Evolutionary conservation across 1,284 basidiomycete genomes (phyloP).

Genomic region (Ustilago curta): DNA sequence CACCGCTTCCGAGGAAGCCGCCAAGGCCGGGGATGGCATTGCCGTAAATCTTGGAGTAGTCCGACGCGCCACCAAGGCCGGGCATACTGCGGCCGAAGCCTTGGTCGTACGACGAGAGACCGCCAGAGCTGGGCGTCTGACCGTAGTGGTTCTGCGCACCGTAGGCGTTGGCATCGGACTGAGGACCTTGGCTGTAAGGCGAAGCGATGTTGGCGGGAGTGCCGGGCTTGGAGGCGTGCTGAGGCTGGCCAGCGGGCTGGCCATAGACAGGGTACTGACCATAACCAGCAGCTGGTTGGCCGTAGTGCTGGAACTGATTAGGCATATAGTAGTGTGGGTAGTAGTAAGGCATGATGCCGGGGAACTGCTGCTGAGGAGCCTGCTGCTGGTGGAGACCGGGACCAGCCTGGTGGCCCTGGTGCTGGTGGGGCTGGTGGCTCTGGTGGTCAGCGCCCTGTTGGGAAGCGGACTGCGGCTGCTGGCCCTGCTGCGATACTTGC

Average conservation of each 20-base stretch:
- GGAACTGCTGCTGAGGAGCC: slow-evolving; percentile 64
- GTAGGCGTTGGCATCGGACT: slow-evolving; percentile 50
- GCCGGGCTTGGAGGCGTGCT: slow-evolving; percentile 64
- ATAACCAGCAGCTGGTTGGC: slow-evolving; percentile 65
- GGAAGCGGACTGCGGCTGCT: slow-evolving; percentile 50
- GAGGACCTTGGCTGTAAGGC: slow-evolving; percentile 59
- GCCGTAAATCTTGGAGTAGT: slow-evolving; percentile 66
- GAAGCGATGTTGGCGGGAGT: slow-evolving; percentile 62
- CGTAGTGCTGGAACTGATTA: slow-evolving; percentile 69
- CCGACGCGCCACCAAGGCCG: slow-evolving; percentile 49
- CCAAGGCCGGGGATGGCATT: slow-evolving; percentile 56
- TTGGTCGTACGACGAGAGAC: slow-evolving; percentile 60
- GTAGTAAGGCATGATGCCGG: slow-evolving; percentile 69
- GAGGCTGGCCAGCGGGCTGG: slow-evolving; percentile 58
- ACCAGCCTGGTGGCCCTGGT: slow-evolving; percentile 47
- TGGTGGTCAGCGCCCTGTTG: slow-evolving; percentile 40
- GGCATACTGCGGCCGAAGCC: slow-evolving; percentile 59
- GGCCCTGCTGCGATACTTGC: slow-evolving; percentile 43
- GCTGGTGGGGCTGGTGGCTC: slow-evolving; percentile 47
- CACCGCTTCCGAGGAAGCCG: slow-evolving; percentile 53
- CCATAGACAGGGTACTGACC: slow-evolving; percentile 69
- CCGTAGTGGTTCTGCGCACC: slow-evolving; percentile 61
- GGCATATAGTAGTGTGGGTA: slow-evolving; percentile 70
- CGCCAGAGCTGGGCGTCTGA: slow-evolving; percentile 46
- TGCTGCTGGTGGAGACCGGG: slow-evolving; percentile 58